Conservation (phyloP, 139 green algal genomes). For the Diplosphaera chodatii region DNA sequence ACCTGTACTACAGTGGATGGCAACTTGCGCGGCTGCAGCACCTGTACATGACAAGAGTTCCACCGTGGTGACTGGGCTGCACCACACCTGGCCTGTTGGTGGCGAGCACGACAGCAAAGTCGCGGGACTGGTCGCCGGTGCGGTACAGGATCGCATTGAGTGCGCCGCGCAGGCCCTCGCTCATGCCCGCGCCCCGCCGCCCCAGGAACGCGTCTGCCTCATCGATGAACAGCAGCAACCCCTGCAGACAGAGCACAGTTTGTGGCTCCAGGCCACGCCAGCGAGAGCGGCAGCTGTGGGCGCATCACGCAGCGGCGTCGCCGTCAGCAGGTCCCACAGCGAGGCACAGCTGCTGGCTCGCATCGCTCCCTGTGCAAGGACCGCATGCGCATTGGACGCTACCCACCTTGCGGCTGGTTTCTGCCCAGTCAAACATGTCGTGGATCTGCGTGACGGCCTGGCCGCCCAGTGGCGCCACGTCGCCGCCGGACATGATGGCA, state of each 20-base stretch:
- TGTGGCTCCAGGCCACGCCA: too few species aligned
- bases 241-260: constrained; percentile 21
- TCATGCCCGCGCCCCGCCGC: constrained; percentile 72
- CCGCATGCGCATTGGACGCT: too few species aligned
- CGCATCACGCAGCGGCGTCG: too few species aligned
- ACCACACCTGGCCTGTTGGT: constrained; percentile 82
- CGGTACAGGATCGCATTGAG: constrained; percentile 92
- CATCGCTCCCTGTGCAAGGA: too few species aligned
- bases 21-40: too few species aligned
- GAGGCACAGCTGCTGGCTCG: too few species aligned
- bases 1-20: too few species aligned
- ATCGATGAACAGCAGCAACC: constrained; percentile 95
- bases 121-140: constrained; percentile 55
- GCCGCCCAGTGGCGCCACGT: constrained; percentile 86
- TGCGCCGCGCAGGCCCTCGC: constrained; percentile 80
- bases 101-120: constrained; percentile 75
- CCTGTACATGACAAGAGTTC: too few species aligned
- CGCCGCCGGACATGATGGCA: constrained; percentile 93
- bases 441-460: constrained; percentile 94
- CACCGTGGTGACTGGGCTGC: too few species aligned
- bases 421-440: constrained; percentile 96
- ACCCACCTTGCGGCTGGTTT: constrained; percentile 44
- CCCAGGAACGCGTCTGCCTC: constrained; percentile 97
- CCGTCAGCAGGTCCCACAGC: too few species aligned
- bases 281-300: too few species aligned